Conservation (phyloP, 805 yeast genomes). For the Candida glaebosa region DNA sequence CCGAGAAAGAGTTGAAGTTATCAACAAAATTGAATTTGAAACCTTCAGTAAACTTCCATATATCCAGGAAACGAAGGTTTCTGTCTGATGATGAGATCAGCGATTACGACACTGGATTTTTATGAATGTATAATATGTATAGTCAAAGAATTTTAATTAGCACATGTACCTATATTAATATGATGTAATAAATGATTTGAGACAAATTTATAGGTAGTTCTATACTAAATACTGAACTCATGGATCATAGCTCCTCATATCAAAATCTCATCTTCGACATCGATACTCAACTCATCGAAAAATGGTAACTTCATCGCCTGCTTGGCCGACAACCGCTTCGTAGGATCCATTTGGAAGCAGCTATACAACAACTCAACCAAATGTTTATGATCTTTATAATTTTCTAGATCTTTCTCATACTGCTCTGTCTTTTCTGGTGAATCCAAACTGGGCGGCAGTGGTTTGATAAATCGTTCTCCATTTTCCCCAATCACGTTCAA, state of each 20-base stretch:
- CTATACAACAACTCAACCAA: conserved; percentile 55
- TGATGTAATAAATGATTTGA: too few relatives aligned
- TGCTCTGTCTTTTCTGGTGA: conserved; percentile 7
- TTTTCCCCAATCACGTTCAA: conserved; percentile 45
- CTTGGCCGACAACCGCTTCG: conserved; percentile 53
- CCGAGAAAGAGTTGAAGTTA: conserved; percentile 6
- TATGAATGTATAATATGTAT: not conserved
- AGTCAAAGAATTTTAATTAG: not conserved
- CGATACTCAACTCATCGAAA: conserved; percentile 43
- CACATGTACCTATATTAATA: too few relatives aligned
- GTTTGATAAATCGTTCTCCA: conserved; percentile 31
- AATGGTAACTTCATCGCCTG: conserved; percentile 57
- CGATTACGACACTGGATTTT: conserved; percentile 6
- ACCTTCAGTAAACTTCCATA: conserved; percentile 6
- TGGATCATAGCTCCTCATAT: not conserved
- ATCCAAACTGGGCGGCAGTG: conserved; percentile 12
- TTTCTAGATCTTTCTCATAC: conserved; percentile 20
- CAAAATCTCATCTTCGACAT: conserved; percentile 21
- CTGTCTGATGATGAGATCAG: conserved; percentile 15
- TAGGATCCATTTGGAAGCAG: conserved; percentile 57
- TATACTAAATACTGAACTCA: too few relatives aligned
- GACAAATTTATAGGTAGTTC: too few relatives aligned
- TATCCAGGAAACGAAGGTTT: conserved; percentile 8
- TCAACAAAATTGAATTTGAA: conserved; percentile 6
- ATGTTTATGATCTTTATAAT: conserved; percentile 39